A percentile compares a stretch with the other conserved stretches of the same genome.
Conservation (phyloP, 2,329 filamentous ascomycete species). For the Alternaria angustiovoidea region DNA sequence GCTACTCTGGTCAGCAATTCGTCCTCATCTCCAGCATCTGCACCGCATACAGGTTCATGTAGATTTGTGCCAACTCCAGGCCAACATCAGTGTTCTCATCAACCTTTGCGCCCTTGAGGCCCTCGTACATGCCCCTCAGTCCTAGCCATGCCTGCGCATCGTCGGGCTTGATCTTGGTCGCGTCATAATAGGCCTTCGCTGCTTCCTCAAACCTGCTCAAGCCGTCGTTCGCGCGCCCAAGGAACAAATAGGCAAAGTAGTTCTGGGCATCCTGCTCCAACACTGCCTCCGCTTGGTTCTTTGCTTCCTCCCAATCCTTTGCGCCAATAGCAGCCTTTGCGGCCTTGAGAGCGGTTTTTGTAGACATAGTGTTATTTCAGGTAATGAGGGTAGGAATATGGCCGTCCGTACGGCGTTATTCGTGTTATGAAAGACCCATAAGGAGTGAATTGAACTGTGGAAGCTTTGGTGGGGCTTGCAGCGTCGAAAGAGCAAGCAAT, state of each 20-base stretch:
- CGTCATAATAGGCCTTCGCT: slow-evolving; percentile 77
- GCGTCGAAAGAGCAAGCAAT: slow-evolving; percentile 28
- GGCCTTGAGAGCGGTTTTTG: slow-evolving; percentile 80
- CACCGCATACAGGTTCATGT: slow-evolving; percentile 56
- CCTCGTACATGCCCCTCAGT: slow-evolving; percentile 82
- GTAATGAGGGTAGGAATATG: not conserved
- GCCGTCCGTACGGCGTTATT: slow-evolving; percentile 21
- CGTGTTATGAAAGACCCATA: slow-evolving; percentile 36
- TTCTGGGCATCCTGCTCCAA: slow-evolving; percentile 77
- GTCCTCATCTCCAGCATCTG: not conserved
- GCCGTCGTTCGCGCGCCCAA: slow-evolving; percentile 86
- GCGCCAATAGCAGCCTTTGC: slow-evolving; percentile 80
- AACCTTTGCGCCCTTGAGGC: slow-evolving; percentile 74
- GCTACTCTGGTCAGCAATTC: slow-evolving; percentile 41
- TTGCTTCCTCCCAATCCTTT: slow-evolving; percentile 79
- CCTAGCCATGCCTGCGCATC: slow-evolving; percentile 93
- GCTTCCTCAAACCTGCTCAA: slow-evolving; percentile 74
- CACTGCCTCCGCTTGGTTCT: slow-evolving; percentile 72
- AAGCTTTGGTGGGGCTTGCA: slow-evolving; percentile 20
- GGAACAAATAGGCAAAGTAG: slow-evolving; percentile 88
- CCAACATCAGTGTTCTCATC: slow-evolving; percentile 77
- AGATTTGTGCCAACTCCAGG: slow-evolving; percentile 77
- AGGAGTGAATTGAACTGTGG: slow-evolving; percentile 8
- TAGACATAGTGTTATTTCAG: slow-evolving; percentile 36
- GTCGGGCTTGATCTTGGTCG: slow-evolving; percentile 73